Conservation (phyloP, 78 protist species). For the Dictyostelium purpureum region DNA sequence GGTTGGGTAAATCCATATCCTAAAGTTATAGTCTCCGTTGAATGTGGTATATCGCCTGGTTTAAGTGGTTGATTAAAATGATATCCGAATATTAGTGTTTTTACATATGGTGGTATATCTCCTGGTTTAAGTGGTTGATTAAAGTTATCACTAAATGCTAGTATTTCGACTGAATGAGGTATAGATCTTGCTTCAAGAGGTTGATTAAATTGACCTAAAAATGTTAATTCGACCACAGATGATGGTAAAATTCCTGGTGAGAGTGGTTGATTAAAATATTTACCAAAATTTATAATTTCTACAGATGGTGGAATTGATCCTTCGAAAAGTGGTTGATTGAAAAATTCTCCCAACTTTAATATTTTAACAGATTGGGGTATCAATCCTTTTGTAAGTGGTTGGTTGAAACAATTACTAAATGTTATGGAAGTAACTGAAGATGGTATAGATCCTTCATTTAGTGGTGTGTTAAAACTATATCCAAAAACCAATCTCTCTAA, state of each 20-base stretch:
- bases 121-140: no score
- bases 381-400: neutral
- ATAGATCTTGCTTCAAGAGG: no score
- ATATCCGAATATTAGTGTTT: no score
- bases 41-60: neutral
- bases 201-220: neutral
- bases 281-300: neutral
- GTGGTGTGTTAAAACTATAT: no score
- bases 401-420: neutral
- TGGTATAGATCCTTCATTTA: no score
- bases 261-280: neutral
- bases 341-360: neutral
- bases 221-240: neutral
- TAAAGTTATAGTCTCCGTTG: neutral
- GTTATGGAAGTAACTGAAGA: no score
- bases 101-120: no score
- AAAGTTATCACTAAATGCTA: no score
- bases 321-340: neutral
- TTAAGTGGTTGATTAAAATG: constrained; percentile 26
- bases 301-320: neutral
- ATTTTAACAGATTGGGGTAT: neutral
- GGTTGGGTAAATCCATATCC: constrained; percentile 16
- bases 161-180: no score
- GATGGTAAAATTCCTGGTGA: neutral
- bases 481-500: no score